A percentile compares a stretch with the other conserved stretches of the same genome.
phyloP scores from a whole-genome alignment of 495 filamentous ascomycete species.

The Lophiostoma macrostomum region DNA sequence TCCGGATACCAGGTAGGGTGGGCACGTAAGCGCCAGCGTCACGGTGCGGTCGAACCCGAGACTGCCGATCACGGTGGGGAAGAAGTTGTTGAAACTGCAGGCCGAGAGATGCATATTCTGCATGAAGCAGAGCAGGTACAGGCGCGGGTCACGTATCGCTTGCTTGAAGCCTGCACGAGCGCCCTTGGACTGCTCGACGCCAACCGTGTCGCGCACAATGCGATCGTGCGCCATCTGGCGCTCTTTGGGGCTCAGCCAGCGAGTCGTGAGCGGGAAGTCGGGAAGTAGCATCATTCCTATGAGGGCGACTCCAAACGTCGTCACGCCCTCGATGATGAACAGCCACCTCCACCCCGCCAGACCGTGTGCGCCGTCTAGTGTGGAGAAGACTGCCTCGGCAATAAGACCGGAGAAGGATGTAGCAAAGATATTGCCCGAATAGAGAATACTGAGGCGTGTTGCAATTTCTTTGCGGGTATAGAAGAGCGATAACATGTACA shows the following conservation, averaged over 20 bases:
- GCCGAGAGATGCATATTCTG: slow-evolving; percentile 38
- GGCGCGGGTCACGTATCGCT: slow-evolving; percentile 41
- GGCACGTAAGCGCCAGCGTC: slow-evolving; percentile 53
- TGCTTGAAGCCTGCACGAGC: slow-evolving; percentile 42
- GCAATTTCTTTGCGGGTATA: slow-evolving; percentile 57
- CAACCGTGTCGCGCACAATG: slow-evolving; percentile 39
- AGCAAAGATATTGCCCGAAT: slow-evolving; percentile 34
- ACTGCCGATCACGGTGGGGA: slow-evolving; percentile 54
- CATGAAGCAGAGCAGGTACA: slow-evolving; percentile 43
- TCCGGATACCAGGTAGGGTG: slow-evolving; percentile 50
- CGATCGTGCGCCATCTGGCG: slow-evolving; percentile 9
- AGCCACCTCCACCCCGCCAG: slow-evolving; percentile 44
- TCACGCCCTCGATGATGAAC: slow-evolving; percentile 74
- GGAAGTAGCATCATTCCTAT: slow-evolving; percentile 61
- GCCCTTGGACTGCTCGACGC: slow-evolving; percentile 22
- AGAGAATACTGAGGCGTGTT: slow-evolving; percentile 52
- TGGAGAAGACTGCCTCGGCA: slow-evolving; percentile 42
- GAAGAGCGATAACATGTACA: slow-evolving; percentile 58
- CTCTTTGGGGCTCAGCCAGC: slow-evolving; percentile 19
- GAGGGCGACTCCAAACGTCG: slow-evolving; percentile 51
- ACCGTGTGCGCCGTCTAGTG: slow-evolving; percentile 31
- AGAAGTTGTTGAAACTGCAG: slow-evolving; percentile 51
- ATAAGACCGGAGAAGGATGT: slow-evolving; percentile 51
- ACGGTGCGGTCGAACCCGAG: slow-evolving; percentile 51
- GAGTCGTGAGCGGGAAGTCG: slow-evolving; percentile 9